Base-by-base conservation (phyloP, 148 eudicot species). In the Simmondsia chinensis region DNA sequence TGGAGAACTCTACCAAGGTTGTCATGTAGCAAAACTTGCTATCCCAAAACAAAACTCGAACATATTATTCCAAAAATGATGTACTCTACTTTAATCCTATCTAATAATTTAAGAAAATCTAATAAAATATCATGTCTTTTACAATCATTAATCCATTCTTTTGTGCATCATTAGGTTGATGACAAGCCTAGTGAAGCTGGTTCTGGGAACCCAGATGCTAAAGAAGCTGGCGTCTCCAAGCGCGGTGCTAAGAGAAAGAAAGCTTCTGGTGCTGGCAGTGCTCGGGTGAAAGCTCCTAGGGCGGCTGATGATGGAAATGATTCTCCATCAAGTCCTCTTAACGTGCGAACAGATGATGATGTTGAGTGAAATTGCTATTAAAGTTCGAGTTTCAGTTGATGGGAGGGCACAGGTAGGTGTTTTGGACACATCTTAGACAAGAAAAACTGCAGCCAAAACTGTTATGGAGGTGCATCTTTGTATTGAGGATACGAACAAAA, bases 281-380 rank as follows among this genome's bases (percentile, higher is more conserved):
- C 31, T 9, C 52, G 35, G 1, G 25, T 8, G 12, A 35, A 64
- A 33, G 49, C 69, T 20, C 48, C 30, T 6, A 65, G 52, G 38
- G 45, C 17, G 9, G 32, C 30, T 10, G 58, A 57, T n/a, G 54
- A 65, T 16, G 57, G 69, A 28, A 52, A 25, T 49, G 60, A 9
- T 33, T 77, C 84, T 6, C 80, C 84, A 14, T 73, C 76, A 1
- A 73, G 80, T 48, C 72, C 70, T 66, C 72, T 72, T 42, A 47
- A 66, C 46, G 70, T 66, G 35, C 35, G 54, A 20, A 44, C 52
- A 14, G 65, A 52, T 35, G 19, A 52, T 5, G 54, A 61, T 17
- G 54, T 61, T 7, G 36, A 46, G 33, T 62, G 23, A 33, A 28
- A 32, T n/a, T n/a, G n/a, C n/a, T n/a, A n/a, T n/a, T n/a, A n/a